These are phyloP conservation scores for Geranomyces variabilis DNA, from an alignment of 192 early-diverging fungal genomes.

Conservation along the genomic window DNA sequence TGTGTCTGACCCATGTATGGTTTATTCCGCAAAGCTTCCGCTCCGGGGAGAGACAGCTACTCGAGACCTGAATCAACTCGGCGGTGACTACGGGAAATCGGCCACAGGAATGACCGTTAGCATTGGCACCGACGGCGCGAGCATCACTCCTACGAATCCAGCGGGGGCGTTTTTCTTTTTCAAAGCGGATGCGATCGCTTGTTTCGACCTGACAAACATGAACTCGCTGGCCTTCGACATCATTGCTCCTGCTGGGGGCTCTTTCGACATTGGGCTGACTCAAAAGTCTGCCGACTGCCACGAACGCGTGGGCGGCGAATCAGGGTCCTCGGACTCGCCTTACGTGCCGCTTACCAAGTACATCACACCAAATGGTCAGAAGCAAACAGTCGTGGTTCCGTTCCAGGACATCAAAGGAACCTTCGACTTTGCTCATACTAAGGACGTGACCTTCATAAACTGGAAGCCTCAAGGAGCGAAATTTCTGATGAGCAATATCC, in stretches of 20 bases:
- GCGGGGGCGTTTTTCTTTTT: constrained; percentile 11
- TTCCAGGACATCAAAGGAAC: constrained; percentile 9
- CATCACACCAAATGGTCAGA: constrained; percentile 27
- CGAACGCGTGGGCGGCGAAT: constrained; percentile 17
- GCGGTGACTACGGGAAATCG: constrained; percentile 34
- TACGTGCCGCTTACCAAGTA: constrained; percentile 37
- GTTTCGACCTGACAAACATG: constrained; percentile 38
- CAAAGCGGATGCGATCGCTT: constrained; percentile 21
- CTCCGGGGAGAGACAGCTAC: constrained; percentile 14
- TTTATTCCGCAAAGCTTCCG: too few relatives aligned
- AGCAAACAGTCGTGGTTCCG: constrained; percentile 34
- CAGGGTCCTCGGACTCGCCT: constrained; percentile 5
- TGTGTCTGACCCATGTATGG: too few relatives aligned
- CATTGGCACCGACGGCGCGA: not conserved
- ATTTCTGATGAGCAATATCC: constrained; percentile 23
- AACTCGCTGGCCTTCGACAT: constrained; percentile 39
- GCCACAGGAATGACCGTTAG: constrained; percentile 3
- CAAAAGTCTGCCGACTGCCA: constrained; percentile 34
- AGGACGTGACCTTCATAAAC: constrained; percentile 34
- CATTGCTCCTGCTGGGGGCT: constrained; percentile 36
- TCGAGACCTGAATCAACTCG: constrained; percentile 22
- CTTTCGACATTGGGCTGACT: constrained; percentile 36
- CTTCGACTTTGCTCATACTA: constrained; percentile 38
- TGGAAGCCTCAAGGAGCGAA: constrained; percentile 1
- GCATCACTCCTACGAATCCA: not conserved